Base-by-base conservation (phyloP, 345 rosid genomes). In the Chamaenerion angustifolium region DNA sequence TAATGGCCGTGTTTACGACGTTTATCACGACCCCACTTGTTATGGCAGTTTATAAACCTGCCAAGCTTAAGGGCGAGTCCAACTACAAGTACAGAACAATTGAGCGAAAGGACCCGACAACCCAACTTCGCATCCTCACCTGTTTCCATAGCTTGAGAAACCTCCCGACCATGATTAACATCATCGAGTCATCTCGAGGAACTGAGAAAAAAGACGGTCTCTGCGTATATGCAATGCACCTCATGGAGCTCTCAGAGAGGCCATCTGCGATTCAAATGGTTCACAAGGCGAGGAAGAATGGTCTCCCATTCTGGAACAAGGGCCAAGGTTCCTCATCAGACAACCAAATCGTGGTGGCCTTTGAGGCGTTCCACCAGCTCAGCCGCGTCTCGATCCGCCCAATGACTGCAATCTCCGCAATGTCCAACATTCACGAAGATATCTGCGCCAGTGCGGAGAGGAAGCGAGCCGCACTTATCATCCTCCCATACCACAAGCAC, bases 191-290 rank as follows among this genome's bases (percentile, higher is more conserved):
- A 52, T 77, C 93, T 6, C 85, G 88, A 0, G 88, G 95, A 16
- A 72, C 68, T 0, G 76, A 62, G 45, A 80, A 74, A 60, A 70
- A 63, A 19, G 82, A 76, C 50, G 76, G 60, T 12, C 71, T 86
- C 10, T 71, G 76, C 1, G 86, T 86, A 18, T 86, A 83, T 21
- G 89, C 95, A 1, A 63, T 86, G 80, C 95, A 86, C 62, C 82
- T 83, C 14, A 76, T 83, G 88, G 93, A 86, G 68, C 81, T 86
- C 18, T 79, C 98, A 0, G 95, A 90, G 68, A 76, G 95, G 64
- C 54, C 95, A 16, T 90, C 98, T 0, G 88, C 98, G 21, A 81
- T 83, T 49, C 81, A 81, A 2, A 90, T 83, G 98, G 95, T 83
- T 11, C 92, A 83, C 60, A 86, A 83, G 73, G 88, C 84, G 2